Percentiles rank a stretch among this genome's conserved stretches.
Evolutionary conservation across 163 green algal species (phyloP).

Genomic region (Picocystis sp.): DNA sequence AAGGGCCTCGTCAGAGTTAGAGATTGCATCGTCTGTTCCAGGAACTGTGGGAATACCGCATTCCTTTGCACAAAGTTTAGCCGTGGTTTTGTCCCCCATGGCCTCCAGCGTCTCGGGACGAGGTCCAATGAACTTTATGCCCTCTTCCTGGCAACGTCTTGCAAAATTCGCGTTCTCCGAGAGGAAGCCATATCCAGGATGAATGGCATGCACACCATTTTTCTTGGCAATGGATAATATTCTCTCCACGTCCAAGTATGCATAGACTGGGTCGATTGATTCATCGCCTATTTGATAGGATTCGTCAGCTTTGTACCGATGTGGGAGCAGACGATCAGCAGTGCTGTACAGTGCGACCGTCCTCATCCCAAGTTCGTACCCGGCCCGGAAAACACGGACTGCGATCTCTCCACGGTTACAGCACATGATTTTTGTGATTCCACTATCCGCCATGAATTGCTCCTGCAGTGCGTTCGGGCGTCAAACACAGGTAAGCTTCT

Average conservation of each 20-base stretch:
- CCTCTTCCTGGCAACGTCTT: conserved; percentile 54
- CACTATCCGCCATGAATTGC: neutral
- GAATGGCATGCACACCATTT: conserved; percentile 68
- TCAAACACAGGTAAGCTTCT: too few species aligned
- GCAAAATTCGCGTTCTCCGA: conserved; percentile 83
- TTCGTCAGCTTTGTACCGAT: conserved; percentile 88
- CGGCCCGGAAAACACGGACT: conserved; percentile 72
- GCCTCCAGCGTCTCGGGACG: conserved; percentile 62
- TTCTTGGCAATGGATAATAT: conserved; percentile 26
- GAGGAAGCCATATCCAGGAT: conserved; percentile 85
- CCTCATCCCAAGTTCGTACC: conserved; percentile 64
- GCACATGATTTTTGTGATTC: conserved; percentile 69
- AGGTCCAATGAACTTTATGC: conserved; percentile 84
- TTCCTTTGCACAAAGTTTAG: conserved; percentile 44
- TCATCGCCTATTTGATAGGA: conserved; percentile 63
- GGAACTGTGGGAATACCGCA: conserved; percentile 69
- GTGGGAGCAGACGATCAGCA: conserved; percentile 58
- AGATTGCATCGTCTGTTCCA: conserved; percentile 56
- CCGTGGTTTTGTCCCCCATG: conserved; percentile 81
- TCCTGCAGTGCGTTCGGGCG: too few species aligned
- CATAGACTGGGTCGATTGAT: conserved; percentile 41
- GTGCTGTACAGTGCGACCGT: conserved; percentile 75
- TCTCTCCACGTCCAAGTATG: conserved; percentile 71
- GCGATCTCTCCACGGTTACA: conserved; percentile 92
- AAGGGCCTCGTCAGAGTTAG: conserved; percentile 35